phyloP scores from a whole-genome alignment of 2,329 filamentous ascomycete genomes.

The Epichloe aotearoae region DNA sequence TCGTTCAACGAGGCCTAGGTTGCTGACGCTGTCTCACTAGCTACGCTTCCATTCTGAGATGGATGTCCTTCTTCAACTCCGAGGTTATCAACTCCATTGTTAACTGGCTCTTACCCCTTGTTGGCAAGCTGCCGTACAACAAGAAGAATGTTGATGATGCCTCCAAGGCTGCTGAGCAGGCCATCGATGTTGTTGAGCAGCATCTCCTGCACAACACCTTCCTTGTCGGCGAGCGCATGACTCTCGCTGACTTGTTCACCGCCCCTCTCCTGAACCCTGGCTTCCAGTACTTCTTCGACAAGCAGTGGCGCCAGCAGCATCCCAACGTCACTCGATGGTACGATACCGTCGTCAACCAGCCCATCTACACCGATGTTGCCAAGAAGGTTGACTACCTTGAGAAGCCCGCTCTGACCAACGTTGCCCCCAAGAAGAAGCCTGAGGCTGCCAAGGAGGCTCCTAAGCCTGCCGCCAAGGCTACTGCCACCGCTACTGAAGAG shows the following conservation, averaged over 20 bases:
- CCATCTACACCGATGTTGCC: conserved; percentile 73
- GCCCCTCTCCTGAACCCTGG: conserved; percentile 68
- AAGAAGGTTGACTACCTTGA: conserved; percentile 68
- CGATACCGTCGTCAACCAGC: conserved; percentile 84
- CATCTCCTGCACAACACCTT: conserved; percentile 89
- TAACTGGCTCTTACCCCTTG: conserved; percentile 75
- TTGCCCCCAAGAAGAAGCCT: conserved; percentile 68
- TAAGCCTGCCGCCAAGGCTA: conserved; percentile 36
- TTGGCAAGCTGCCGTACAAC: conserved; percentile 80
- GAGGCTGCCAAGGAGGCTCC: conserved; percentile 53
- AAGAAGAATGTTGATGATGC: conserved; percentile 89
- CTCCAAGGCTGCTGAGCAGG: conserved; percentile 55
- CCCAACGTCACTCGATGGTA: conserved; percentile 89
- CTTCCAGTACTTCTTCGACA: conserved; percentile 91
- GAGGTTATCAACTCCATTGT: conserved; percentile 66
- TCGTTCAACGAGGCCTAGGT: background rate
- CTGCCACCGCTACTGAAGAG: conserved; percentile 22
- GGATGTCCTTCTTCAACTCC: conserved; percentile 93
- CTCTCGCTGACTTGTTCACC: conserved; percentile 85
- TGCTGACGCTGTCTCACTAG: conserved; percentile 23
- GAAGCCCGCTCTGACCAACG: conserved; percentile 59
- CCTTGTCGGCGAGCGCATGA: conserved; percentile 95
- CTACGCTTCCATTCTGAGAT: conserved; percentile 93
- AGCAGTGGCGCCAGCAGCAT: conserved; percentile 70
- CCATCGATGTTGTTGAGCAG: conserved; percentile 62